These are phyloP conservation scores for Stellera chamaejasme DNA, from an alignment of 345 rosid genomes.

Conservation along the genomic window DNA sequence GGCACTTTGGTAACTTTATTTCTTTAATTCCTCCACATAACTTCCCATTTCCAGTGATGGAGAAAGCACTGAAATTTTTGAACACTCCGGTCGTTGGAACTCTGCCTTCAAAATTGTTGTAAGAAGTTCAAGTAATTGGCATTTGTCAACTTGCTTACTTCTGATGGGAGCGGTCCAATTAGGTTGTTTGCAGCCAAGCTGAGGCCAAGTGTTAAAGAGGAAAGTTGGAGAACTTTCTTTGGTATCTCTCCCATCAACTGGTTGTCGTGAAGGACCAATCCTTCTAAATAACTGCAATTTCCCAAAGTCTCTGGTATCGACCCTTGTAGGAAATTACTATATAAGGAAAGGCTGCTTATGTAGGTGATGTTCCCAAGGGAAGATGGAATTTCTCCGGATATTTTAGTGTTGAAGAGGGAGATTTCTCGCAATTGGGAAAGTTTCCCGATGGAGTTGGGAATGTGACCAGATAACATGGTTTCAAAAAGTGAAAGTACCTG, in stretches of 20 bases:
- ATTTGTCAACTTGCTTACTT: no score
- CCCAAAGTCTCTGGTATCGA: slow-evolving; percentile 5
- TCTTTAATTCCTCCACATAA: slow-evolving; percentile 10
- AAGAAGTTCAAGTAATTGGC: not conserved
- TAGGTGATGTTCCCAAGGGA: slow-evolving; percentile 8
- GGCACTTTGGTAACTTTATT: slow-evolving; percentile 6
- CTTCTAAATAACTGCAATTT: not conserved
- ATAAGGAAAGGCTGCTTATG: not conserved
- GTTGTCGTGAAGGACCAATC: not conserved
- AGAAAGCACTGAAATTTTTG: slow-evolving; percentile 5
- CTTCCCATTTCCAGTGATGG: slow-evolving; percentile 9
- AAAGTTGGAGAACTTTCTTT: no score
- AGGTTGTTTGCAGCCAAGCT: no score
- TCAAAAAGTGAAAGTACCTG: not conserved
- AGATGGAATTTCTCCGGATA: slow-evolving; percentile 8
- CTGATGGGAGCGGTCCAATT: no score
- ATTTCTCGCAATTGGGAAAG: slow-evolving; percentile 1
- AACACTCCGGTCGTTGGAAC: slow-evolving; percentile 15
- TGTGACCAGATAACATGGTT: slow-evolving; percentile 10
- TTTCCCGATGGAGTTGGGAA: slow-evolving; percentile 12
- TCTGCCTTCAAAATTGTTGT: slow-evolving; percentile 13
- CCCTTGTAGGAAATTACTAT: not conserved
- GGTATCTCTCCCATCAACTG: not conserved
- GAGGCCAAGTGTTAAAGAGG: no score
- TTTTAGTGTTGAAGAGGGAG: not conserved